phyloP scores from a whole-genome alignment of 1,139 yeast species.

The Arxiozyma bovina region DNA sequence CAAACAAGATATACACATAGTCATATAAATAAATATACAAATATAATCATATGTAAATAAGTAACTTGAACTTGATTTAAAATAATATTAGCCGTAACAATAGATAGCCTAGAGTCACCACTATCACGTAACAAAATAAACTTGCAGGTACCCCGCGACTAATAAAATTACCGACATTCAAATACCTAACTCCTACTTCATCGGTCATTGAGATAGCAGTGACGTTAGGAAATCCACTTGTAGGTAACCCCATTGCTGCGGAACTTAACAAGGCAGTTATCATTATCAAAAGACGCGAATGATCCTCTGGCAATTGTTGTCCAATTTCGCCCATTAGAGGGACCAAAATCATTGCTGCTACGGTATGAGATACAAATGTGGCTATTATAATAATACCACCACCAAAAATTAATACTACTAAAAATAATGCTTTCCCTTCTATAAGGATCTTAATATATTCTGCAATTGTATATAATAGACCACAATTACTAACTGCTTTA shows the following conservation, averaged over 20 bases:
- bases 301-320: slow-evolving; percentile 42
- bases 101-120: slow-evolving; percentile 72
- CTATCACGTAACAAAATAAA: slow-evolving; percentile 55
- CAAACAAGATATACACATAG: background rate
- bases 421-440: slow-evolving; percentile 55
- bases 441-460: slow-evolving; percentile 51
- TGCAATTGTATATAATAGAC: slow-evolving; percentile 74
- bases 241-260: slow-evolving; percentile 92
- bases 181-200: slow-evolving; percentile 77
- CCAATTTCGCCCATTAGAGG: slow-evolving; percentile 89
- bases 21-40: background rate
- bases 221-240: slow-evolving; percentile 94
- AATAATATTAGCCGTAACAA: slow-evolving; percentile 53
- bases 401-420: slow-evolving; percentile 69
- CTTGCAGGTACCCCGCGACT: slow-evolving; percentile 86
- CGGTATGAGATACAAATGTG: slow-evolving; percentile 91
- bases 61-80: slow-evolving; percentile 17
- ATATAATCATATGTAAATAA: background rate
- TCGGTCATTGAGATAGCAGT: slow-evolving; percentile 90
- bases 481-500: slow-evolving; percentile 82
- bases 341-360: slow-evolving; percentile 82
- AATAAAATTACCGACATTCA: slow-evolving; percentile 75
- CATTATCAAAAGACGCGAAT: slow-evolving; percentile 59
- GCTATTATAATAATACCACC: slow-evolving; percentile 72
- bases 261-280: slow-evolving; percentile 78